A percentile compares a stretch with the other conserved stretches of the same genome.
Conservation (phyloP, 2,329 filamentous ascomycete genomes). For the Aureobasidium sp. region DNA sequence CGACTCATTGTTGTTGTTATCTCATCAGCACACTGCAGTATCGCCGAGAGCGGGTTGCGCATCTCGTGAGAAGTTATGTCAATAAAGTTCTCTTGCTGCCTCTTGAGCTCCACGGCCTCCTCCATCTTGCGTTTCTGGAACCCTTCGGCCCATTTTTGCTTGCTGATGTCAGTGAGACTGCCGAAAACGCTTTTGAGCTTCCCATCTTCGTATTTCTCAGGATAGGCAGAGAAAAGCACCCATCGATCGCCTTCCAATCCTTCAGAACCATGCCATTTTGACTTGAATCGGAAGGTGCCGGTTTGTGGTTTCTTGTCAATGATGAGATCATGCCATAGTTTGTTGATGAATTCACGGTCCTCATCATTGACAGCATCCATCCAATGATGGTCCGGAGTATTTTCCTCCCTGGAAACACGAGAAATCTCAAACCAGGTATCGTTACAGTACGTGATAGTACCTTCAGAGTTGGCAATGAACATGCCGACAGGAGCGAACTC, state of each 20-base stretch:
- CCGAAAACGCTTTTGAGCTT: slow-evolving; percentile 67
- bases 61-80: slow-evolving; percentile 31
- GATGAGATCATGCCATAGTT: slow-evolving; percentile 55
- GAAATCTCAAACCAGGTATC: slow-evolving; percentile 66
- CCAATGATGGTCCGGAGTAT: slow-evolving; percentile 41
- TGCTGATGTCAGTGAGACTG: slow-evolving; percentile 75
- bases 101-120: slow-evolving; percentile 72
- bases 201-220: slow-evolving; percentile 57
- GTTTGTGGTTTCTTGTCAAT: slow-evolving; percentile 55
- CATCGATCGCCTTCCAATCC: slow-evolving; percentile 54
- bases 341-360: slow-evolving; percentile 50
- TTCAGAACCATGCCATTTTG: slow-evolving; percentile 51
- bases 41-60: slow-evolving; percentile 44
- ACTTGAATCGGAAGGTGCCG: slow-evolving; percentile 68
- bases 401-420: slow-evolving; percentile 26
- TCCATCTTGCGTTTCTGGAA: slow-evolving; percentile 69
- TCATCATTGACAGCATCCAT: slow-evolving; percentile 63
- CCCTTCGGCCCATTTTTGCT: slow-evolving; percentile 76
- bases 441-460: slow-evolving; percentile 70
- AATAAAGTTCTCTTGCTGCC: slow-evolving; percentile 74
- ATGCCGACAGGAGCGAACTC: slow-evolving; percentile 77
- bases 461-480: slow-evolving; percentile 68
- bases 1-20: slow-evolving; percentile 47
- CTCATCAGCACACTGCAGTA: slow-evolving; percentile 69
- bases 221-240: slow-evolving; percentile 69